phyloP scores from a whole-genome alignment of 2,329 filamentous ascomycete genomes.

The Didymella segeticola region DNA sequence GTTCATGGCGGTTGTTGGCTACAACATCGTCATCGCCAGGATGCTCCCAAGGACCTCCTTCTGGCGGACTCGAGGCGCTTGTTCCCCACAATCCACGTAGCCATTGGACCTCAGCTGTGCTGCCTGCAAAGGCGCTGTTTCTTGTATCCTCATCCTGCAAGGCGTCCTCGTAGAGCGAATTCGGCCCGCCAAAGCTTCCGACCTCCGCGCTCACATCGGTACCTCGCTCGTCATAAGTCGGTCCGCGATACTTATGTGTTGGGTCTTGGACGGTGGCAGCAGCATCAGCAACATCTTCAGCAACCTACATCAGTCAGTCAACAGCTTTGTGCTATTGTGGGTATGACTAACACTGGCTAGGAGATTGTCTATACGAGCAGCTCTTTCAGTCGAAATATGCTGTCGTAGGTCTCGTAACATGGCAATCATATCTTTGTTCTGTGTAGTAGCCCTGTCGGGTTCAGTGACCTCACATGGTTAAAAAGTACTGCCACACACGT shows the following conservation, averaged over 20 bases:
- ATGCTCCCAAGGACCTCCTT: slow-evolving; percentile 25
- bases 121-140: slow-evolving; percentile 37
- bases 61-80: not conserved
- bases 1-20: slow-evolving; percentile 16
- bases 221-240: slow-evolving; percentile 15
- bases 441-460: slow-evolving; percentile 30
- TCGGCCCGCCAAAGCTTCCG: slow-evolving; percentile 34
- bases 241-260: slow-evolving; percentile 15
- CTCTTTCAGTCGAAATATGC: slow-evolving; percentile 16
- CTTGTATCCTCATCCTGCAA: slow-evolving; percentile 27
- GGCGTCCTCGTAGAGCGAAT: slow-evolving; percentile 34
- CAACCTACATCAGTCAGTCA: slow-evolving; percentile 19
- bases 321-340: not conserved
- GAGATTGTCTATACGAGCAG: slow-evolving; percentile 30
- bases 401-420: slow-evolving; percentile 32
- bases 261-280: slow-evolving; percentile 20
- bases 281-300: slow-evolving; percentile 30
- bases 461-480: slow-evolving; percentile 9
- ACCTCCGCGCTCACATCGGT: slow-evolving; percentile 32
- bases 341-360: slow-evolving; percentile 23
- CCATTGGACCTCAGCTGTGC: slow-evolving; percentile 36
- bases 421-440: slow-evolving; percentile 38
- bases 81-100: slow-evolving; percentile 25
- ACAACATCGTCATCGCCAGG: slow-evolving; percentile 24
- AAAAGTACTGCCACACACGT: slow-evolving; percentile 29